Base-by-base conservation (phyloP, 2,329 filamentous ascomycete species). In the Cercospora canescens region DNA sequence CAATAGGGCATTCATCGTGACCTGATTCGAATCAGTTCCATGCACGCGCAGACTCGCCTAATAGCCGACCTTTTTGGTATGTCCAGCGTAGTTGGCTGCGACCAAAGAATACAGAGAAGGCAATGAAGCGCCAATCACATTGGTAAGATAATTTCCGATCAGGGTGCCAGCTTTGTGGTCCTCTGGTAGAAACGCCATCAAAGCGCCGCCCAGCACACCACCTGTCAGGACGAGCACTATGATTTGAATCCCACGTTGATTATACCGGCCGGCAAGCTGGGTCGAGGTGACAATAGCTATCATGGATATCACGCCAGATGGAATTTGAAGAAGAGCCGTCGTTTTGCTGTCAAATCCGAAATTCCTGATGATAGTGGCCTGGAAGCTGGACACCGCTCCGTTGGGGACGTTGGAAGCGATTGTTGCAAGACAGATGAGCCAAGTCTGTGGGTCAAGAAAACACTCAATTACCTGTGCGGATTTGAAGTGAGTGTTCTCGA, bases 51-150 rank as follows among this genome's bases (percentile, higher is more conserved):
- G n/a, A n/a, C n/a, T n/a, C n/a, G n/a, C n/a, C n/a, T n/a, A n/a
- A n/a, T n/a, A n/a, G n/a, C n/a, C n/a, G n/a, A 54, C 59, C 63
- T 76, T 75, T 80, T 93, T 93, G 1, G 90, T 92, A 71, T 91
- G 89, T 0, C 90, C 90, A 26, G 87, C 90, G 21, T 91, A 82
- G 72, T 93, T 80, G 2, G 75, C 75, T 2, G 74, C 72, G 2
- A 76, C 69, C 73, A 79, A 80, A 6, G 69, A 70, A 8, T 72
- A 80, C 35, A 81, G 64, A 4, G 82, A 68, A 6, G 78, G 76
- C 5, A 81, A 66, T 9, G 75, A 75, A 1, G 79, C 75, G 6
- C 79, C 77, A 56, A 81, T 77, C 11, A 74, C 71, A 55, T 81
- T 79, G 58, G 77, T 77, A 14, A 81, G 70, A 60, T 81, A 81